A percentile compares a stretch with the other conserved stretches of the same genome.
Conservation (phyloP, 192 early-diverging fungal species). For the Coemansia sp. region DNA sequence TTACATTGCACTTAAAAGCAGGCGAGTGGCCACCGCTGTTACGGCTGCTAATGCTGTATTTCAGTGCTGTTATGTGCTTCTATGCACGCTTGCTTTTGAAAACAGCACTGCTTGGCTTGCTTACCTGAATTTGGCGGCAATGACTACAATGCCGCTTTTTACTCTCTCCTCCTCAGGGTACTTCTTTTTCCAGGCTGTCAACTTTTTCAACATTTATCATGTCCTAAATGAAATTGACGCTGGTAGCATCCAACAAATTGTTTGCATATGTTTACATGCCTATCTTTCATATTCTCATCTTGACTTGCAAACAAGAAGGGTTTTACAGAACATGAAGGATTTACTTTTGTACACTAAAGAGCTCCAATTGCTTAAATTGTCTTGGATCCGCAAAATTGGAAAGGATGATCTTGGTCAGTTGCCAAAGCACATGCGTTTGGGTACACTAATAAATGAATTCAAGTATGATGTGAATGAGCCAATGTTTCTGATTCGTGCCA, state of each 20-base stretch:
- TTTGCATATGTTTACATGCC: background rate
- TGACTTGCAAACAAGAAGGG: conserved; percentile 4
- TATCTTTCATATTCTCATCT: conserved; percentile 14
- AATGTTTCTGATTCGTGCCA: conserved; percentile 37
- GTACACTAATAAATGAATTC: conserved; percentile 20
- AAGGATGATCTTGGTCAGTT: conserved; percentile 22
- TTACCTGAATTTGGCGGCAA: background rate
- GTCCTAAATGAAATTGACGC: background rate
- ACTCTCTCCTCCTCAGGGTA: background rate
- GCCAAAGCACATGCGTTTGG: conserved; percentile 19
- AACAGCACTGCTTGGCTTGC: background rate
- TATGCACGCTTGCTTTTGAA: conserved; percentile 1
- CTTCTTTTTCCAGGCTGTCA: conserved; percentile 11
- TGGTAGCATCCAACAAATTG: background rate
- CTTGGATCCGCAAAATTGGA: conserved; percentile 15
- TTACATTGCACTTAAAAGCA: background rate
- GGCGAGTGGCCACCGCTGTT: background rate
- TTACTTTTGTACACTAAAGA: conserved; percentile 17
- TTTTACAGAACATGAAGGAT: background rate
- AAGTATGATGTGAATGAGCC: conserved; percentile 31
- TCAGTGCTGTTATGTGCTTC: conserved; percentile 1
- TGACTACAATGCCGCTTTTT: conserved; percentile 4
- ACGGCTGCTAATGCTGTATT: background rate
- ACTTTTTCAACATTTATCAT: conserved; percentile 14
- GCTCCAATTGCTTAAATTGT: conserved; percentile 18